These are phyloP conservation scores for Amphichorda felina DNA, from an alignment of 2,329 filamentous ascomycete genomes.

Conservation along the genomic window DNA sequence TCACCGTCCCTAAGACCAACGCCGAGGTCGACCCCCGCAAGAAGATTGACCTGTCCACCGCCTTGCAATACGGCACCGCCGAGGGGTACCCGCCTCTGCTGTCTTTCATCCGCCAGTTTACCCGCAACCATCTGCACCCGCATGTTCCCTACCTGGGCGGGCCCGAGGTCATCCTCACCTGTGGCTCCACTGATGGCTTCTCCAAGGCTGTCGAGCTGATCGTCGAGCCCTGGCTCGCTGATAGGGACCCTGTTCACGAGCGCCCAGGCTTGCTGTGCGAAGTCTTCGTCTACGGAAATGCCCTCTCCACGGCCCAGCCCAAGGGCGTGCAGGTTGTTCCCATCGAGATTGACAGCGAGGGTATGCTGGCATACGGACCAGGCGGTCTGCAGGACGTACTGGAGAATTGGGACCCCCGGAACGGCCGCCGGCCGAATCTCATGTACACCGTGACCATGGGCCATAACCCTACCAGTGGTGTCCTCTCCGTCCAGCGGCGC, in stretches of 20 bases:
- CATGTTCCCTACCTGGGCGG: conserved; percentile 68
- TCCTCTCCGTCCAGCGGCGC: conserved; percentile 60
- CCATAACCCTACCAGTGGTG: conserved; percentile 76
- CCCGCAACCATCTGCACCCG: conserved; percentile 65
- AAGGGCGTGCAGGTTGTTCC: conserved; percentile 62
- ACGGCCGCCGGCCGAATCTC: conserved; percentile 67
- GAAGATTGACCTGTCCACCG: conserved; percentile 71
- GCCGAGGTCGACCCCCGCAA: conserved; percentile 44
- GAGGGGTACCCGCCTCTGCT: conserved; percentile 71
- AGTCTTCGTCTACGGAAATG: conserved; percentile 70
- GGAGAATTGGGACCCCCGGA: conserved; percentile 66
- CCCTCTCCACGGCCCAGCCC: conserved; percentile 54
- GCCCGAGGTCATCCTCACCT: conserved; percentile 67
- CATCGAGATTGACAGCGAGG: conserved; percentile 65
- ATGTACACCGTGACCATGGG: conserved; percentile 81
- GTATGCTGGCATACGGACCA: conserved; percentile 63
- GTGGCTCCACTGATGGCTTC: conserved; percentile 78
- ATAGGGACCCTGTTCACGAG: conserved; percentile 52
- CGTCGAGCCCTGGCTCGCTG: conserved; percentile 62
- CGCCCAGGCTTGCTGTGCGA: conserved; percentile 72
- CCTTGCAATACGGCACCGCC: conserved; percentile 78
- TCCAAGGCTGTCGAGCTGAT: conserved; percentile 66
- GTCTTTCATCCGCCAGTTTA: conserved; percentile 69
- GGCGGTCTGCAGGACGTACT: conserved; percentile 70
- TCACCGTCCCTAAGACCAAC: conserved; percentile 61